Conservation (phyloP, 441 rosid species). For the Breynia disticha region DNA sequence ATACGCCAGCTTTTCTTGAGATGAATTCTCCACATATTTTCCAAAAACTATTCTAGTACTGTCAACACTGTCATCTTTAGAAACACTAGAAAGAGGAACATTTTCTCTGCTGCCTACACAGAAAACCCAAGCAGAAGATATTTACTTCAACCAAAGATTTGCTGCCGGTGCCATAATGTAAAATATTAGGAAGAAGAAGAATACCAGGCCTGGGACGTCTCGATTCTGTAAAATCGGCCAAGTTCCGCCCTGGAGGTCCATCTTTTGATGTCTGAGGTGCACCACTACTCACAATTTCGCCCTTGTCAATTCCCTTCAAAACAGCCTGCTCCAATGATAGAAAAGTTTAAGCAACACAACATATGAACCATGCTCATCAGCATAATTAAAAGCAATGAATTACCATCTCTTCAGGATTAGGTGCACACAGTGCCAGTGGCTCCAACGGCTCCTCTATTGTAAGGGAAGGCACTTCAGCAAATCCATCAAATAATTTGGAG, state of each 20-base stretch:
- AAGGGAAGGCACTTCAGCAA: constrained; percentile 67
- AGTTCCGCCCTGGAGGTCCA: constrained; percentile 49
- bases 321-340: constrained; percentile 37
- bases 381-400: constrained; percentile 10
- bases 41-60: constrained; percentile 26
- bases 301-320: constrained; percentile 80
- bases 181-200: constrained; percentile 11
- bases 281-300: constrained; percentile 76
- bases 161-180: constrained; percentile 1
- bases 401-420: constrained; percentile 78
- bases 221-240: constrained; percentile 42
- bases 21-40: constrained; percentile 20
- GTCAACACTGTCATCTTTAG: constrained; percentile 40
- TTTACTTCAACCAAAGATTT: constrained; percentile 9
- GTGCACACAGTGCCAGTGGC: constrained; percentile 73
- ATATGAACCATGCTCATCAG: constrained; percentile 12
- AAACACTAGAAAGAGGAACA: constrained; percentile 29
- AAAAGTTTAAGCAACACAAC: constrained; percentile 15
- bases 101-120: constrained; percentile 74
- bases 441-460: constrained; percentile 58
- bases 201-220: constrained; percentile 70
- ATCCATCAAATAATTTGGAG: constrained; percentile 40
- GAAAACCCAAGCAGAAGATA: constrained; percentile 23
- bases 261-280: constrained; percentile 82
- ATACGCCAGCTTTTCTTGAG: constrained; percentile 29